Base-by-base conservation (phyloP, 78 protist species). In the Carpediemonas membranifera region DNA sequence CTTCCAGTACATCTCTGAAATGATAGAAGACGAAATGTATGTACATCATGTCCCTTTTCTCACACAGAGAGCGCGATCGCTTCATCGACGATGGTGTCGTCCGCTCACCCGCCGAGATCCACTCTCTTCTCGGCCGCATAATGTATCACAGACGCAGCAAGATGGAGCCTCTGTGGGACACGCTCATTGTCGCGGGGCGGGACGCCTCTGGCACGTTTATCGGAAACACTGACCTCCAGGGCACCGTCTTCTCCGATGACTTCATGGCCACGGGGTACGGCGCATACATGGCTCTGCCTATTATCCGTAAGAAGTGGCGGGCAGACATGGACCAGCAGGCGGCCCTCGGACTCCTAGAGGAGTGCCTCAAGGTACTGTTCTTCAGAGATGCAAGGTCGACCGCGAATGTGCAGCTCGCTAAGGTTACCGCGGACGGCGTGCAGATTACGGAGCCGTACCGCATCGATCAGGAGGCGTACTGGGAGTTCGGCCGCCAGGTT, bases 241-340 rank as follows among this genome's bases (percentile, higher is more conserved):
- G 76, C 36, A 82, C 90, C 31, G 65, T 59, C 44, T 83, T 34
- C 35, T n/a, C 79, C 28, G 90, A 83, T 62, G 76, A 79, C 31
- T 2, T 7, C 59, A 30, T 85, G 39, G 76, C 81, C n/a, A 77
- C 90, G 16, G 95, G 95, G n/a, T 90, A 79, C 64, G 95, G 95
- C 41, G 70, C 70, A 16, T 87, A 90, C 78, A 78, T 90, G 30
- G 90, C 90, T 7, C 50, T 65, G 39, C 90, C 92, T 28, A 50
- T 87, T 13, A 31, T 87, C 9, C 64, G 91, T 25, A 77, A 71
- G 13, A 78, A 41, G 7, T 63, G 64, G 65, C 14, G 65, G 25
- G 67, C 69, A 24, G 73, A 76, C 62, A 64, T 18, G 21, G 27
- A 28, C 24, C 44, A 68, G 64, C 87, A 84, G 14, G 85, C 47